Percentiles rank a stretch among this genome's conserved stretches.
phyloP scores from a whole-genome alignment of 208 protist genomes.

The Leishmania lainsoni region DNA sequence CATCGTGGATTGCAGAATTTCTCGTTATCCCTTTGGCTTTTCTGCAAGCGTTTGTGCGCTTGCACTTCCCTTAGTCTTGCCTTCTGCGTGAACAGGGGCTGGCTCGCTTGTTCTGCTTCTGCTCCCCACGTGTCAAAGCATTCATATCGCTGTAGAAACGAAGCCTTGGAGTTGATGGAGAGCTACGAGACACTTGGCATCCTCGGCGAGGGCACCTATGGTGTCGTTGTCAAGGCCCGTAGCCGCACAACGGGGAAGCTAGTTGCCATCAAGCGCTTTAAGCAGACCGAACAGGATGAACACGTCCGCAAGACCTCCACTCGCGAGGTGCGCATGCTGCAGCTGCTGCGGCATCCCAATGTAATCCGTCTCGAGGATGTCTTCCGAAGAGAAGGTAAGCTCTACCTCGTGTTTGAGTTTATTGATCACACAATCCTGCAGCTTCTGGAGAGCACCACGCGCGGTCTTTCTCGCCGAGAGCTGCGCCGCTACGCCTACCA shows the following conservation, averaged over 20 bases:
- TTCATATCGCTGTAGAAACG: background rate
- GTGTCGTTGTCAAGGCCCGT: slow-evolving; percentile 94
- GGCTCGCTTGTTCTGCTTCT: background rate
- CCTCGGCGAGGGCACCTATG: slow-evolving; percentile 95
- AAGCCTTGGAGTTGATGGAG: slow-evolving; percentile 63
- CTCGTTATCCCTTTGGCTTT: background rate
- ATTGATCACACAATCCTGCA: slow-evolving; percentile 94
- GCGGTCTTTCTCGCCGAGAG: slow-evolving; percentile 67
- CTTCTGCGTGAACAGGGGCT: background rate
- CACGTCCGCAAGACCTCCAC: slow-evolving; percentile 94
- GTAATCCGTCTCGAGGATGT: slow-evolving; percentile 94
- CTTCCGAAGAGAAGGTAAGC: slow-evolving; percentile 92
- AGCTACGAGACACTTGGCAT: slow-evolving; percentile 92
- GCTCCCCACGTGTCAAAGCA: background rate
- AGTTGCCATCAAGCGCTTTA: slow-evolving; percentile 97
- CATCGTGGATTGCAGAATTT: background rate
- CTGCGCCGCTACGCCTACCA: slow-evolving; percentile 92
- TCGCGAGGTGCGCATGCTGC: slow-evolving; percentile 93
- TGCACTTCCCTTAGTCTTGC: background rate
- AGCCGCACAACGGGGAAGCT: slow-evolving; percentile 92
- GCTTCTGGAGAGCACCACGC: slow-evolving; percentile 79
- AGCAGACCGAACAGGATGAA: slow-evolving; percentile 94
- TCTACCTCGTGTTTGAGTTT: slow-evolving; percentile 96
- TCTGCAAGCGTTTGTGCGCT: slow-evolving; percentile 2
- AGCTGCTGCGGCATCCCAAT: slow-evolving; percentile 94